Conservation (phyloP, 2,329 filamentous ascomycete genomes). For the Claviceps humidiphila region DNA sequence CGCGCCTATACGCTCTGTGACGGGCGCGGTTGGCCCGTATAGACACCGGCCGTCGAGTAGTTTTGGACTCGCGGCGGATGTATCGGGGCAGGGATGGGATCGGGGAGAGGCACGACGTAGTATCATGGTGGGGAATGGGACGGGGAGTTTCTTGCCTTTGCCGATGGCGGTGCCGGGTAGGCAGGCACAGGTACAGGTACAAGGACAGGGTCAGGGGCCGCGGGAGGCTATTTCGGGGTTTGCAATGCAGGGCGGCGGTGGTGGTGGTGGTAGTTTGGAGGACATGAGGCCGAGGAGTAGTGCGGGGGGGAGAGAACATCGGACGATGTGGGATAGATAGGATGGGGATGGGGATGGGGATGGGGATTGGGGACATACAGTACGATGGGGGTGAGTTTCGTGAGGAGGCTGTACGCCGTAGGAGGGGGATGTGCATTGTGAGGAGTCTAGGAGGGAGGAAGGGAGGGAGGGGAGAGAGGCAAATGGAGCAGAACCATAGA, state of each 20-base stretch:
- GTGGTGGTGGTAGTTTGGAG: not conserved
- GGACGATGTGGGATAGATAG: too few relatives aligned
- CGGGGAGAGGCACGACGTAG: constrained; percentile 39
- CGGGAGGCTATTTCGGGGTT: not conserved
- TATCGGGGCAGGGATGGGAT: constrained; percentile 36
- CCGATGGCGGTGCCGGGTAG: constrained; percentile 14
- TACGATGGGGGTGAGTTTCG: too few relatives aligned
- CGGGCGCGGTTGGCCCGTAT: constrained; percentile 12
- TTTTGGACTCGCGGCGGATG: constrained; percentile 43
- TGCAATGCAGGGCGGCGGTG: not conserved
- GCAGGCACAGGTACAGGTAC: too few relatives aligned
- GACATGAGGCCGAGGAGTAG: not conserved
- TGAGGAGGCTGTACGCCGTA: too few relatives aligned
- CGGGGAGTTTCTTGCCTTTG: constrained; percentile 40
- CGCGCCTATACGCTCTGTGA: constrained; percentile 30
- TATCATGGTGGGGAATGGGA: constrained; percentile 37
- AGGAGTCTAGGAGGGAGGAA: too few relatives aligned
- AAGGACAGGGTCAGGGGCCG: not conserved
- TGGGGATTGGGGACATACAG: too few relatives aligned
- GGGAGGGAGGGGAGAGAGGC: too few relatives aligned
- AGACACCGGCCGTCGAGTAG: constrained; percentile 36
- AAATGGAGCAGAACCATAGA: too few relatives aligned
- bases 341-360: too few relatives aligned
- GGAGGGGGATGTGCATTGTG: too few relatives aligned
- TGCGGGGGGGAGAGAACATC: constrained; percentile 1